Evolutionary conservation across 495 filamentous ascomycete species (phyloP).

Genomic region (Penicillium nucicola): DNA sequence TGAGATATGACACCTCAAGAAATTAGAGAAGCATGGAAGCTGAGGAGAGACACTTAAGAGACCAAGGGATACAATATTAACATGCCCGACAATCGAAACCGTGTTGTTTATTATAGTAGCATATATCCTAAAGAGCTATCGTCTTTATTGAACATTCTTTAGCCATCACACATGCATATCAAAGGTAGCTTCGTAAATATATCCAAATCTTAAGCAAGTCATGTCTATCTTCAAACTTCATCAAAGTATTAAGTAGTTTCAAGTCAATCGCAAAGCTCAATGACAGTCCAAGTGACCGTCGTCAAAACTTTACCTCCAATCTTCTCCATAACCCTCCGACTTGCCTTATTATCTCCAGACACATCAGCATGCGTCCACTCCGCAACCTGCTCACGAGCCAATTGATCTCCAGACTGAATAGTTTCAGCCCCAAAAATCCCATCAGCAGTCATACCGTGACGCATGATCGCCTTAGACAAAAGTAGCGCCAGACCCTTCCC

Average conservation of each 20-base stretch:
- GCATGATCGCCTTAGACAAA: conserved; percentile 37
- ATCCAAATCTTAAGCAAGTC: no score
- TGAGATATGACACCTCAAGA: no score
- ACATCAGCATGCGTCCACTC: conserved; percentile 48
- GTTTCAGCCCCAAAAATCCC: conserved; percentile 19
- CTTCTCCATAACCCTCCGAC: conserved; percentile 50
- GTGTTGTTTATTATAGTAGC: no score
- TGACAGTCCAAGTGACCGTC: conserved; percentile 37
- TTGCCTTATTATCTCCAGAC: conserved; percentile 39
- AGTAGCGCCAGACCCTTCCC: conserved; percentile 40
- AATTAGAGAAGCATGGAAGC: no score
- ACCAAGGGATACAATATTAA: no score
- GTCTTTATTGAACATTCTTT: no score
- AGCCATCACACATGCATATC: no score
- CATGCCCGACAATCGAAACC: no score
- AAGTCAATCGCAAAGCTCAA: conserved; percentile 28
- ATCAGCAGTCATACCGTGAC: conserved; percentile 20
- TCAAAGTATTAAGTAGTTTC: background rate
- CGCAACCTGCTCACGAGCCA: background rate
- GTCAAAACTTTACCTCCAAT: conserved; percentile 40
- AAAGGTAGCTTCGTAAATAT: no score
- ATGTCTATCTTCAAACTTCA: background rate
- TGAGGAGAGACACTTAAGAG: no score
- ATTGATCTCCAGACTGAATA: conserved; percentile 2
- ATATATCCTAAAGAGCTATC: no score